Conservation (phyloP, 306 rosid genomes). For the Quercus berberidifolia region DNA sequence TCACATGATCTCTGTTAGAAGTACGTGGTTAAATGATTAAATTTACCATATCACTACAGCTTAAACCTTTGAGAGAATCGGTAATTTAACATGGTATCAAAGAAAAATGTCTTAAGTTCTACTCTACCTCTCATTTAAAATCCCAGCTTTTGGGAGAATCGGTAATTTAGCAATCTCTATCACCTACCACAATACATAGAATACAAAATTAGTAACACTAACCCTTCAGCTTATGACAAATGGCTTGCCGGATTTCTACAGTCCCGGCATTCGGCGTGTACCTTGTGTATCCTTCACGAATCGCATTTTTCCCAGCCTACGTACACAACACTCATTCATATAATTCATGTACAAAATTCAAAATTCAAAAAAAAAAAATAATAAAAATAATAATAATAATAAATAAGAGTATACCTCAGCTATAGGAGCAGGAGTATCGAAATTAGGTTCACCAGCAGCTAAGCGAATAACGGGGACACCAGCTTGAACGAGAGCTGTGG, state of each 20-base stretch:
- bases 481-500: slow-evolving; percentile 79
- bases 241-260: slow-evolving; percentile 77
- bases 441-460: slow-evolving; percentile 94
- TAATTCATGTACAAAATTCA: not conserved
- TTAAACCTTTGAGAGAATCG: no score
- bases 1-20: no score
- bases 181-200: not conserved
- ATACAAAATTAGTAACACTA: not conserved
- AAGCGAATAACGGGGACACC: slow-evolving; percentile 84
- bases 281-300: slow-evolving; percentile 79
- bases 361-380: not conserved
- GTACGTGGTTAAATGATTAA: no score
- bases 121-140: no score
- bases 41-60: no score
- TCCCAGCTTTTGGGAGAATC: no score
- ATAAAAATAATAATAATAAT: not conserved
- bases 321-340: not conserved
- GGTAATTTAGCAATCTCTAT: no score
- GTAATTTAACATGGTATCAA: no score
- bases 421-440: slow-evolving; percentile 73
- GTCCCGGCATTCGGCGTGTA: slow-evolving; percentile 86
- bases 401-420: slow-evolving; percentile 17
- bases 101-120: no score
- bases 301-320: slow-evolving; percentile 91
- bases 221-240: slow-evolving; percentile 87